A percentile compares a stretch with the other conserved stretches of the same genome.
Conservation (phyloP, 1,284 basidiomycete genomes). For the Inonotus obliquus region DNA sequence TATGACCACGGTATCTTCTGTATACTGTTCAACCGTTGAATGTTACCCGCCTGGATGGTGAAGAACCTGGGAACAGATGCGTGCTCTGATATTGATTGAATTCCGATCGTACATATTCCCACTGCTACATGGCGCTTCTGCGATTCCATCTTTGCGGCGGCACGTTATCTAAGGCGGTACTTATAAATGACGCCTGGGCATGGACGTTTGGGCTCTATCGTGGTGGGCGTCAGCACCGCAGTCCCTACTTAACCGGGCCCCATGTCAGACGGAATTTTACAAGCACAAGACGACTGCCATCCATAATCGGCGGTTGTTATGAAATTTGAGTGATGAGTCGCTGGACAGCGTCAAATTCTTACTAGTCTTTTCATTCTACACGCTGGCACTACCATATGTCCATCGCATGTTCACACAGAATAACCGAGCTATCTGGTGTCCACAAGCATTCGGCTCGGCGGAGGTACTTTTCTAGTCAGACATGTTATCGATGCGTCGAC, state of each 20-base stretch:
- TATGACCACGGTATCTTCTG: too few relatives aligned
- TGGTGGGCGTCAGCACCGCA: too few relatives aligned
- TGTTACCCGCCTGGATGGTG: too few relatives aligned
- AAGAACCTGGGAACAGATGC: too few relatives aligned
- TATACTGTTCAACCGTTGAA: too few relatives aligned
- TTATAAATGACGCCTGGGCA: too few relatives aligned
- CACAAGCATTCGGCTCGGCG: neutral
- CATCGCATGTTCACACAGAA: neutral
- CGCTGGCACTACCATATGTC: neutral
- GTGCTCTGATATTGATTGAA: too few relatives aligned
- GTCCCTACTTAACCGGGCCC: too few relatives aligned
- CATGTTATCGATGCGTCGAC: neutral
- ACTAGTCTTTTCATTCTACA: neutral
- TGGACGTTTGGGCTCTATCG: too few relatives aligned
- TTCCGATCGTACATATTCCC: too few relatives aligned
- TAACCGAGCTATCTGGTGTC: neutral
- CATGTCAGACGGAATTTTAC: too few relatives aligned
- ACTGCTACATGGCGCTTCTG: neutral
- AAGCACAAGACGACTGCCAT: too few relatives aligned
- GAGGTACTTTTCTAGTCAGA: neutral
- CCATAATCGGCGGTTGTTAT: neutral
- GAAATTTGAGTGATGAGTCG: neutral
- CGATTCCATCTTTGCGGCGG: neutral
- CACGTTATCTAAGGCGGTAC: neutral
- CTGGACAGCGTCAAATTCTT: neutral